These are phyloP conservation scores for Neophaeococcomyces mojaviensis DNA, from an alignment of 2,329 filamentous ascomycete species.

Conservation along the genomic window DNA sequence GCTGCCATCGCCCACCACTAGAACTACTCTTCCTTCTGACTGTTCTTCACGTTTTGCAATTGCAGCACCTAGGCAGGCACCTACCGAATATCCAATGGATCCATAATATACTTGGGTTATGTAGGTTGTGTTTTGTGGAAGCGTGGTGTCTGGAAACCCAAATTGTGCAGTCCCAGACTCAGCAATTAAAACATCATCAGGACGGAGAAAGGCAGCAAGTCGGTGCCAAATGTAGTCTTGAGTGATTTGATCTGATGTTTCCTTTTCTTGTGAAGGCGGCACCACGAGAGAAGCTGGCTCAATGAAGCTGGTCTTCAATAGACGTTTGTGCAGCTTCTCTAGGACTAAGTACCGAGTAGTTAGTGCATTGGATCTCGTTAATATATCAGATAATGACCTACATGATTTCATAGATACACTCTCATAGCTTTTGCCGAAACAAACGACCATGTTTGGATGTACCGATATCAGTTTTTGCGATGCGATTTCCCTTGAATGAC, in stretches of 20 bases:
- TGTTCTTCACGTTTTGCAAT: slow-evolving; percentile 21
- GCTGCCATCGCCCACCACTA: slow-evolving; percentile 25
- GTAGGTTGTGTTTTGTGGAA: slow-evolving; percentile 20
- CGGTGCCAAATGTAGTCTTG: slow-evolving; percentile 14
- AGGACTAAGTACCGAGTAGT: too few species aligned
- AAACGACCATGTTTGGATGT: too few species aligned
- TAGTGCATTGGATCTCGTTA: too few species aligned
- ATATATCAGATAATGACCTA: too few species aligned
- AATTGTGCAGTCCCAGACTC: slow-evolving; percentile 25
- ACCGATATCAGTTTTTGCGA: too few species aligned
- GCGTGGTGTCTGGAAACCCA: slow-evolving; percentile 19
- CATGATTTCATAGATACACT: too few species aligned
- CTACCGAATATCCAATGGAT: slow-evolving; percentile 24
- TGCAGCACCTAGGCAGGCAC: slow-evolving; percentile 21
- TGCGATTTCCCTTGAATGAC: slow-evolving; percentile 6
- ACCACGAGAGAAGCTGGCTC: too few species aligned
- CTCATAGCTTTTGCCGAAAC: too few species aligned
- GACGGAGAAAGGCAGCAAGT: slow-evolving; percentile 13
- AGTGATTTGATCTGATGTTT: too few species aligned
- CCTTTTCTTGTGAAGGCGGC: too few species aligned
- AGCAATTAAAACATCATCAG: slow-evolving; percentile 21
- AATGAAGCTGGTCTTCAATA: too few species aligned
- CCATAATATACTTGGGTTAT: slow-evolving; percentile 24
- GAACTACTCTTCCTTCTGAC: slow-evolving; percentile 18
- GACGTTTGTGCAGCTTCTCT: too few species aligned